Conservation (phyloP, 257 asterid genomes). For the Solanum pimpinellifolium region DNA sequence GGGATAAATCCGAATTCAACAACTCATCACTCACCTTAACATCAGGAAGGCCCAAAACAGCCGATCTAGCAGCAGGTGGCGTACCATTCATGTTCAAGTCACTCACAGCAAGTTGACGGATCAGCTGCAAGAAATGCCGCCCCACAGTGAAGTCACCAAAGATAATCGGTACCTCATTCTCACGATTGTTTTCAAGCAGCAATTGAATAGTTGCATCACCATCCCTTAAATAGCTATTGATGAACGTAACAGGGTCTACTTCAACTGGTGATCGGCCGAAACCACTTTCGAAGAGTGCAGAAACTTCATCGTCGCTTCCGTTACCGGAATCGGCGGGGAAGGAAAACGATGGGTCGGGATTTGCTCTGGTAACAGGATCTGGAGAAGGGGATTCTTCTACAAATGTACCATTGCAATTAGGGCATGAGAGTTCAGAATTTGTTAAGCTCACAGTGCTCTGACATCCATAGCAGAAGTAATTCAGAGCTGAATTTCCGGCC, state of each 20-base stretch:
- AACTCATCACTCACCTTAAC: conserved; percentile 6
- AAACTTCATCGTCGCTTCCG: conserved; percentile 6
- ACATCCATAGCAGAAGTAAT: conserved; percentile 63
- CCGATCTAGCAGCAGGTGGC: conserved; percentile 26
- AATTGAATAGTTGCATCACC: conserved; percentile 57
- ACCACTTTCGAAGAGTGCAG: not conserved
- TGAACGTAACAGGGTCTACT: conserved; percentile 42
- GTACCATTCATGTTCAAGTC: conserved; percentile 22
- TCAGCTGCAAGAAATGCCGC: conserved; percentile 16
- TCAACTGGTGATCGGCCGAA: conserved; percentile 36
- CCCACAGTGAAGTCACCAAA: conserved; percentile 27
- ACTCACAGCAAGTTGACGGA: no score
- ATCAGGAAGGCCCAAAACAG: conserved; percentile 16
- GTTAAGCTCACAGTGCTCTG: conserved; percentile 35
- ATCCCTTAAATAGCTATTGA: conserved; percentile 33
- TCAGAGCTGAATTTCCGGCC: not conserved
- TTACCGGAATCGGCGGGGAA: not conserved
- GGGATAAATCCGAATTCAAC: conserved; percentile 11
- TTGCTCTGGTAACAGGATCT: not conserved
- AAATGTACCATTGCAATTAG: conserved; percentile 52
- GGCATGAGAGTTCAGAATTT: conserved; percentile 53
- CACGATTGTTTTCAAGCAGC: conserved; percentile 35
- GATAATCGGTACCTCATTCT: conserved; percentile 27
- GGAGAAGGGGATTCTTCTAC: conserved; percentile 44
- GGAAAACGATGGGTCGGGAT: not conserved